phyloP scores from a whole-genome alignment of 192 early-diverging fungal genomes.

The Coemansia sp. region DNA sequence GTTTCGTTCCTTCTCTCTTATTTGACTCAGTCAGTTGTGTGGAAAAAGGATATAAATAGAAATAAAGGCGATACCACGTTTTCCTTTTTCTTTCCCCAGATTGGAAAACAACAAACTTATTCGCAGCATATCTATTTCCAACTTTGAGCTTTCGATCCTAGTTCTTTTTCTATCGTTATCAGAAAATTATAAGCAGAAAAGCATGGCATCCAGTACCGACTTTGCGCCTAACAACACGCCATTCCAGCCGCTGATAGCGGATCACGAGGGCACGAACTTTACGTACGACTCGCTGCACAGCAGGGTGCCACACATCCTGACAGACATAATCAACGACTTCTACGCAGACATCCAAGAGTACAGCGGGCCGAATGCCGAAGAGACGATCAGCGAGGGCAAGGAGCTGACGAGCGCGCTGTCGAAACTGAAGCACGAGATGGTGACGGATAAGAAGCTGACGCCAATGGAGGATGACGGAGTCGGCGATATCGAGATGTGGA shows the following conservation, averaged over 20 bases:
- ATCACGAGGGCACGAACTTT: conserved; percentile 65
- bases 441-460: conserved; percentile 58
- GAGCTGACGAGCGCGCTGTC: conserved; percentile 64
- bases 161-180: conserved; percentile 8
- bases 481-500: conserved; percentile 68
- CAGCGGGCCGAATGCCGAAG: conserved; percentile 30
- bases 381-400: conserved; percentile 63
- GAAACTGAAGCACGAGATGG: conserved; percentile 74
- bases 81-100: no score
- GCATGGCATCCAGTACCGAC: conserved; percentile 10
- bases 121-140: not conserved
- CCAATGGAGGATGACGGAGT: conserved; percentile 55
- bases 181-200: not conserved
- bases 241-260: conserved; percentile 63
- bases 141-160: not conserved
- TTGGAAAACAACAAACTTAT: no score
- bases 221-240: conserved; percentile 59
- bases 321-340: conserved; percentile 74
- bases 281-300: conserved; percentile 74
- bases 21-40: no score
- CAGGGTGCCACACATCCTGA: conserved; percentile 83
- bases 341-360: conserved; percentile 56
- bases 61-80: no score
- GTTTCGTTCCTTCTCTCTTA: no score
- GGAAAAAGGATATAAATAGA: no score